These are phyloP conservation scores for Datura wrightii DNA, from an alignment of 257 asterid genomes.

Conservation along the genomic window DNA sequence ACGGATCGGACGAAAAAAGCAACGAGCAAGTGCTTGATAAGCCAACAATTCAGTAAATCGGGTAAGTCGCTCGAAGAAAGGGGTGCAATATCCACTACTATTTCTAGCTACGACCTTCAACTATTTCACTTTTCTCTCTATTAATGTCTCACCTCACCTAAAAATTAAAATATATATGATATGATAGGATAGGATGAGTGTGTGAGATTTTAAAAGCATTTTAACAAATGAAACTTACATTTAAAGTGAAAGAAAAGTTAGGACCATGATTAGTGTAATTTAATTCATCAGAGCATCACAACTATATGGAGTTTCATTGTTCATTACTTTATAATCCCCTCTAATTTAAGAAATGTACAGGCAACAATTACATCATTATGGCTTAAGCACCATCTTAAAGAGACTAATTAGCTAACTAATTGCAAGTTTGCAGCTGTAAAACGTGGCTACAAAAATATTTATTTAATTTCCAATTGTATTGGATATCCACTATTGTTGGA, in stretches of 20 bases:
- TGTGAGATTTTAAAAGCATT: too few relatives aligned
- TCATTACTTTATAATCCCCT: neutral
- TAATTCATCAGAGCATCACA: neutral
- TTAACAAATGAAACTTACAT: neutral
- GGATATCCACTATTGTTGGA: constrained; percentile 17
- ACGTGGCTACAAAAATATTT: neutral
- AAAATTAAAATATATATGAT: too few relatives aligned
- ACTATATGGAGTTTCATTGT: neutral
- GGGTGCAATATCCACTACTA: too few relatives aligned
- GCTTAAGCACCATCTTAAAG: constrained; percentile 30
- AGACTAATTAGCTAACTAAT: constrained; percentile 7
- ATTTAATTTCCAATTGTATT: neutral
- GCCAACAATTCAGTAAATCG: too few relatives aligned
- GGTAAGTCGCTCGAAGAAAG: too few relatives aligned
- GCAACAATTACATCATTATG: constrained; percentile 27
- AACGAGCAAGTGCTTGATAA: too few relatives aligned
- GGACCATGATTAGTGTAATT: neutral
- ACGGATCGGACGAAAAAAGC: too few relatives aligned
- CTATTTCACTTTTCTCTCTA: too few relatives aligned
- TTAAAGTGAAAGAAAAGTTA: neutral
- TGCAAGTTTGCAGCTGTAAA: neutral
- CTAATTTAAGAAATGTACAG: neutral
- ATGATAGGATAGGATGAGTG: too few relatives aligned
- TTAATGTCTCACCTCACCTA: too few relatives aligned
- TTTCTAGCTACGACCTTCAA: too few relatives aligned